Percentiles rank a stretch among this genome's conserved stretches.
Conservation (phyloP, 768 basidiomycete species). For the Auriscalpium vulgare region DNA sequence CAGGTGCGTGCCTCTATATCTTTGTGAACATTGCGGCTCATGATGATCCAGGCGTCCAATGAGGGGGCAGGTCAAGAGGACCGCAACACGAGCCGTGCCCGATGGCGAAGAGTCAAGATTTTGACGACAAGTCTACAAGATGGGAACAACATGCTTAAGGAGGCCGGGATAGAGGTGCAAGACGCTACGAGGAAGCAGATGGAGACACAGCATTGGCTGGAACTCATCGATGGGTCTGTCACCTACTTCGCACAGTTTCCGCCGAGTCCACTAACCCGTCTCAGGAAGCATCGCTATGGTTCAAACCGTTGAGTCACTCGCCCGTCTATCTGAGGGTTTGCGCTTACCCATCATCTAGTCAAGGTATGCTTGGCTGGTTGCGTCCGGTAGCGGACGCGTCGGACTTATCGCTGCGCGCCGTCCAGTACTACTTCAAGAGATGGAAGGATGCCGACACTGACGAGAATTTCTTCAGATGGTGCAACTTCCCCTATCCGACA, state of each 20-base stretch:
- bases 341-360: slow-evolving; percentile 24
- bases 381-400: background rate
- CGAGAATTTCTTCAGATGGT: slow-evolving; percentile 66
- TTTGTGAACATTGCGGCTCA: background rate
- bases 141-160: slow-evolving; percentile 30
- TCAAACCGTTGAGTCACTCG: slow-evolving; percentile 36
- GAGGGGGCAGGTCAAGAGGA: slow-evolving; percentile 36
- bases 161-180: slow-evolving; percentile 20
- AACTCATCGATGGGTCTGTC: slow-evolving; percentile 47
- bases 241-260: background rate
- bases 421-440: slow-evolving; percentile 47
- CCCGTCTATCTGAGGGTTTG: background rate
- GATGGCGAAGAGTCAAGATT: slow-evolving; percentile 42
- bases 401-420: background rate
- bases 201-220: slow-evolving; percentile 59
- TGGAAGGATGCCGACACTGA: slow-evolving; percentile 53
- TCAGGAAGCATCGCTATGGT: slow-evolving; percentile 54
- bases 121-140: slow-evolving; percentile 36
- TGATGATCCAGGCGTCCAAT: background rate
- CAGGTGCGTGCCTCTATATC: slow-evolving; percentile 24
- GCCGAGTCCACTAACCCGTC: background rate
- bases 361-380: slow-evolving; percentile 25
- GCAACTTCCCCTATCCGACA: background rate
- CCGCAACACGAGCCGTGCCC: slow-evolving; percentile 34
- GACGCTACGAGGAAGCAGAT: slow-evolving; percentile 37